Base-by-base conservation (phyloP, 345 rosid species). In the Eucalyptus curtisii region DNA sequence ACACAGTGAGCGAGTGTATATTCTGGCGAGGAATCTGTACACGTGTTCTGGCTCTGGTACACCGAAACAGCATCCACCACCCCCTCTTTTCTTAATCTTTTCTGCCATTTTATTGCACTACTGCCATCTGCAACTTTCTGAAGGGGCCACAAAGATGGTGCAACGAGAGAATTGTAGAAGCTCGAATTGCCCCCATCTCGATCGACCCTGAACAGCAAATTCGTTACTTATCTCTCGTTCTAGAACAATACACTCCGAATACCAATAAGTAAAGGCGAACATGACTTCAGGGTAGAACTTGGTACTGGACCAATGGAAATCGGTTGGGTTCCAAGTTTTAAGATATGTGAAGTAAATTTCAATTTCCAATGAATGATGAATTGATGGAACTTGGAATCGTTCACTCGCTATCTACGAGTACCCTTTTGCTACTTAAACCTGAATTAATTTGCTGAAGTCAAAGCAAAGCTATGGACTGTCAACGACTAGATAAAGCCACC, bases 21-120 rank as follows among this genome's bases (percentile, higher is more conserved):
- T 44, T 59, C 88, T 59, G 76, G 88, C 64, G 88, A 59, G 64
- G 88, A 61, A 87, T 61, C 88, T 45, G 49, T 40, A 59, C 64
- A 53, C 64, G 64, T 50, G 68, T 27, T 40, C 47, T 7, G 40
- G 68, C 31, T 24, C 48, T 49, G 66, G 50, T 61, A 79, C 53
- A 30, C 40, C 37, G 53, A 30, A 45, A 87, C 42, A 59, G 76
- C 49, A 33, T 17, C 80, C 80, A 19, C 80, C 12, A 40, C 25
- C 44, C 80, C 6, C 25, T 13, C 5, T 66, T 64, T n/a, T n/a
- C 40, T 14, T 7, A 66, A 4, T 66, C 12, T 27, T 66, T 8
- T 66, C 57, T 16, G 79, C 40, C 79, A n/a, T 66, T 3, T 68
- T 20, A 10, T 68, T 33, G 5, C 42, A 3, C 25, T 68, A 17